Percentiles rank a stretch among this genome's conserved stretches.
These are phyloP conservation scores for Cladorrhinum samala DNA, from an alignment of 495 filamentous ascomycete genomes.

Conservation along the genomic window DNA sequence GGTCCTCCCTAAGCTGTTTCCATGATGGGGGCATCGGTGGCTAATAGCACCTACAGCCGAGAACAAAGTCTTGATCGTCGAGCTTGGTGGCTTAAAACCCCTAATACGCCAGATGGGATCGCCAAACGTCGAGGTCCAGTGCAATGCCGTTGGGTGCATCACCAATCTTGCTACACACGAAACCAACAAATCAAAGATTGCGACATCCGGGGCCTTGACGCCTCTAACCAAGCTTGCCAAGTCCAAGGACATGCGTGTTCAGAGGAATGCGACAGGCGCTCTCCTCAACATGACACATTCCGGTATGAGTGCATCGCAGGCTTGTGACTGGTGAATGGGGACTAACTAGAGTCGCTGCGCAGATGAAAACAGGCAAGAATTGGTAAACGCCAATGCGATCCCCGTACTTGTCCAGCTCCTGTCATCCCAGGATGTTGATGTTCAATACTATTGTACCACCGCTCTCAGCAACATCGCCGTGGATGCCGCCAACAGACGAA, in stretches of 20 bases:
- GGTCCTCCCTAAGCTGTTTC: constrained; percentile 22
- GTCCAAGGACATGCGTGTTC: constrained; percentile 97
- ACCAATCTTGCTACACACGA: constrained; percentile 97
- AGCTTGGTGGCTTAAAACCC: constrained; percentile 81
- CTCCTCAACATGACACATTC: constrained; percentile 99
- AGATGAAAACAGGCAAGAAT: constrained; percentile 97
- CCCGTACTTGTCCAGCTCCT: constrained; percentile 92
- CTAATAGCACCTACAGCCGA: constrained; percentile 64
- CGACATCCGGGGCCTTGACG: constrained; percentile 83
- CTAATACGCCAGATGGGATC: constrained; percentile 98
- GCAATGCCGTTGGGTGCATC: constrained; percentile 97
- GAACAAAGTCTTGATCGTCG: constrained; percentile 94
- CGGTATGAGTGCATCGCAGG: constrained; percentile 48
- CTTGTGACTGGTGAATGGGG: neutral
- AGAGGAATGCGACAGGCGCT: constrained; percentile 94
- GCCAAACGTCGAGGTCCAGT: constrained; percentile 97
- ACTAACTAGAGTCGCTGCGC: constrained; percentile 23
- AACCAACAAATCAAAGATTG: constrained; percentile 98
- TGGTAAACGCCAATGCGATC: constrained; percentile 93
- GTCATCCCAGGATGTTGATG: constrained; percentile 86
- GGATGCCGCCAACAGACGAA: constrained; percentile 82
- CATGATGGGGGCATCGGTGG: neutral
- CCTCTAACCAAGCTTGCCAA: constrained; percentile 89
- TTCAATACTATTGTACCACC: constrained; percentile 99
- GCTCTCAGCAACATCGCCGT: constrained; percentile 98